These are phyloP conservation scores for Chamaecyparis obtusa DNA, from an alignment of 75 land plant genomes.

Conservation along the genomic window DNA sequence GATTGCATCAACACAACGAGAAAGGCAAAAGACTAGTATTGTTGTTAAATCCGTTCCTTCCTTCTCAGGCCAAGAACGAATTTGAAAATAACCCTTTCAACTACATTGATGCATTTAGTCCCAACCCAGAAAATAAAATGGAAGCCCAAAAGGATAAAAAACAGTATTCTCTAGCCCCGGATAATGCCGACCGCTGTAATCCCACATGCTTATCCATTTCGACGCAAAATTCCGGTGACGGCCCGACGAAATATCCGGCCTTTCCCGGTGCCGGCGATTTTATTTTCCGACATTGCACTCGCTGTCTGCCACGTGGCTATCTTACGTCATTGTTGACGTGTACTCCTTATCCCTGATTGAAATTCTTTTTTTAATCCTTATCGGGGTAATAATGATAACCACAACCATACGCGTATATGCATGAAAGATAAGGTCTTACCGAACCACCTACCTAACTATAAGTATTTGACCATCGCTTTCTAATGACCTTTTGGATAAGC, in stretches of 20 bases:
- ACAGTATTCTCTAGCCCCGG: neutral
- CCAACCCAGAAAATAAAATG: neutral
- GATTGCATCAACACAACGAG: neutral
- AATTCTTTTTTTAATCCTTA: neutral
- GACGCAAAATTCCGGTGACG: neutral
- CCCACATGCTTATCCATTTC: conserved; percentile 1
- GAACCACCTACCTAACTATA: neutral
- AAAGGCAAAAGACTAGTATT: neutral
- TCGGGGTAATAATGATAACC: neutral
- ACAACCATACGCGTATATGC: neutral
- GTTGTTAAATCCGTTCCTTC: neutral
- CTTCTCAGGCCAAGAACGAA: neutral
- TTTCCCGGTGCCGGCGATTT: neutral
- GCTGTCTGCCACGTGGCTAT: neutral
- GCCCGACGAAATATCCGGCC: neutral
- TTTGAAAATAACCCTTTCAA: neutral
- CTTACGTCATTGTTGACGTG: neutral
- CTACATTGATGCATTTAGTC: neutral
- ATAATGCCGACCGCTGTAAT: neutral
- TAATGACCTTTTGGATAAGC: neutral
- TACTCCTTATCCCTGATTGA: neutral
- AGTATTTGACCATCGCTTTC: neutral
- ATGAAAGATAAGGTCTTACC: neutral
- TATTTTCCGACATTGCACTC: neutral
- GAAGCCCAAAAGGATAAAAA: neutral